Percentiles rank a stretch among this genome's conserved stretches.
phyloP scores from a whole-genome alignment of 495 filamentous ascomycete genomes.

The Bacidia gigantensis region DNA sequence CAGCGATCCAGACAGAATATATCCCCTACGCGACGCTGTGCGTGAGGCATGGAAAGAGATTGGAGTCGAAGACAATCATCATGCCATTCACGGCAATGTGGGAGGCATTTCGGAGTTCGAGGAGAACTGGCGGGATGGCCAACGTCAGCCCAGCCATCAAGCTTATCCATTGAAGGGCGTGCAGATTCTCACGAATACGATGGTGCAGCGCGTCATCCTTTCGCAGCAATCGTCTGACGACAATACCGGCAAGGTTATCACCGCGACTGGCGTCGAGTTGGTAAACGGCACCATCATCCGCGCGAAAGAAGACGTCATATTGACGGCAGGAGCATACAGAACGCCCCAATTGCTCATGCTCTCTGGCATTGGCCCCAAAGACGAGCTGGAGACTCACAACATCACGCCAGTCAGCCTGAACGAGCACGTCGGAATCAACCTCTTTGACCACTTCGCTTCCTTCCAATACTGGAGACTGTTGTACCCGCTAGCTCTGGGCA shows the following conservation, averaged over 20 bases:
- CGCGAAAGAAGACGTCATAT: constrained; percentile 31
- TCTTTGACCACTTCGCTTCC: constrained; percentile 29
- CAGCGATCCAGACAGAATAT: constrained; percentile 14
- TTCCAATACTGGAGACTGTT: constrained; percentile 25
- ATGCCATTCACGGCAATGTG: constrained; percentile 2
- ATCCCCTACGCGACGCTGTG: constrained; percentile 17
- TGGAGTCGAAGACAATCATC: not conserved
- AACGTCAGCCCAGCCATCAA: not conserved
- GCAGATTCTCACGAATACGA: constrained; percentile 1
- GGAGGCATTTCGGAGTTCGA: not conserved
- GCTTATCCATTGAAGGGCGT: constrained; percentile 14
- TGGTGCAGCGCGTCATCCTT: not conserved
- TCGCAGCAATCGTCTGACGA: constrained; percentile 15
- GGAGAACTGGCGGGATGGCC: constrained; percentile 1
- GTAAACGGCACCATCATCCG: constrained; percentile 13
- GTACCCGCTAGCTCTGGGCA: constrained; percentile 22
- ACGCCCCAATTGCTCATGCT: constrained; percentile 44
- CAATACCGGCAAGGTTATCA: constrained; percentile 18
- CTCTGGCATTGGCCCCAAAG: constrained; percentile 37
- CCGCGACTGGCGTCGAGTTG: constrained; percentile 18
- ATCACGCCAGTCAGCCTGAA: constrained; percentile 31
- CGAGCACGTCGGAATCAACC: constrained; percentile 32
- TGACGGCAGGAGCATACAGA: constrained; percentile 37
- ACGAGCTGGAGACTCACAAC: constrained; percentile 23
- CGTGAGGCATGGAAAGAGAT: not conserved